These are phyloP conservation scores for Fusarium sambucinum DNA, from an alignment of 2,329 filamentous ascomycete species.

Conservation along the genomic window DNA sequence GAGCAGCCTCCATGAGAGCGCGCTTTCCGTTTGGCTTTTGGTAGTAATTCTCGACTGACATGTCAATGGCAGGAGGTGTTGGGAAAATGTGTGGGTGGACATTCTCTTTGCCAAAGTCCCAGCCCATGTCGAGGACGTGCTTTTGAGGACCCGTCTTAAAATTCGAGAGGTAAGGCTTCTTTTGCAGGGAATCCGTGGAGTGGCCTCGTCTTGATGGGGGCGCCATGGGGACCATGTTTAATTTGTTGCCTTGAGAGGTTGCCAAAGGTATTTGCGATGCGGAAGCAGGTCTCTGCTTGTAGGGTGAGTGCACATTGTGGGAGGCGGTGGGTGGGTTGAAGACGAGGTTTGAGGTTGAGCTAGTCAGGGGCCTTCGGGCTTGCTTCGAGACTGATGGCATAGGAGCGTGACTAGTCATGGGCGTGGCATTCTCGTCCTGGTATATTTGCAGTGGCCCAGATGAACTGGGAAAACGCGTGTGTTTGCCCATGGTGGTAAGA, in stretches of 20 bases:
- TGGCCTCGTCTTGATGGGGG: constrained; percentile 68
- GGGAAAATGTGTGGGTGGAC: constrained; percentile 64
- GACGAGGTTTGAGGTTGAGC: constrained; percentile 70
- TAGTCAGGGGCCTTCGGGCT: constrained; percentile 61
- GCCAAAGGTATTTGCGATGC: constrained; percentile 71
- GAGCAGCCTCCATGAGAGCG: constrained; percentile 77
- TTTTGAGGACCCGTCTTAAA: constrained; percentile 70
- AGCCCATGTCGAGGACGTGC: constrained; percentile 58
- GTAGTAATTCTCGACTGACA: constrained; percentile 66
- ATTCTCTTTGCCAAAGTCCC: constrained; percentile 67
- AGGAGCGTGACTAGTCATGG: constrained; percentile 67
- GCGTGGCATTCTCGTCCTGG: constrained; percentile 62
- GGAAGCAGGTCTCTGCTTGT: constrained; percentile 72
- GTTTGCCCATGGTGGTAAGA: constrained; percentile 66
- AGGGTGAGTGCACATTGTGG: constrained; percentile 73
- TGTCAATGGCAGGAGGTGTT: constrained; percentile 60
- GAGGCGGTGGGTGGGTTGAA: constrained; percentile 72
- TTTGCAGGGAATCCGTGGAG: constrained; percentile 75
- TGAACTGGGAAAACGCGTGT: constrained; percentile 60
- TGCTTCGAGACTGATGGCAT: constrained; percentile 66
- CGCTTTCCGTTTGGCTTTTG: constrained; percentile 69
- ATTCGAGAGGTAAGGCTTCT: constrained; percentile 72
- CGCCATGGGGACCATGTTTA: constrained; percentile 76
- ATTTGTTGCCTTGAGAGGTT: constrained; percentile 66
- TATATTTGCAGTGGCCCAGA: constrained; percentile 65